A percentile compares a stretch with the other conserved stretches of the same genome.
These are phyloP conservation scores for Jaltomata sinuosa DNA, from an alignment of 257 asterid genomes.

Conservation along the genomic window DNA sequence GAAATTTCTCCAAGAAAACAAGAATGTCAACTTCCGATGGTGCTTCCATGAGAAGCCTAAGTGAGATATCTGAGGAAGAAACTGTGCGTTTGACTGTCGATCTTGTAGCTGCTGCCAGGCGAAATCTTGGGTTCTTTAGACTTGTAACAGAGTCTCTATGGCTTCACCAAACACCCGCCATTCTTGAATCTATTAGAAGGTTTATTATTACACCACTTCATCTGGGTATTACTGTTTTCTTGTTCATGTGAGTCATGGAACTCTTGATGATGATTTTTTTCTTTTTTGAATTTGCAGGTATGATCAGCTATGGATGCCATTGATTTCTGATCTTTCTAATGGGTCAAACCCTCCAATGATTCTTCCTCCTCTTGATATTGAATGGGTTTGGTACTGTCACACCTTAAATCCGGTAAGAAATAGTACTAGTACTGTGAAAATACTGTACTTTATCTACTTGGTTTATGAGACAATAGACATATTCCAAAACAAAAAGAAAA, in stretches of 20 bases:
- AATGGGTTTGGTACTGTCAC: slow-evolving; percentile 96
- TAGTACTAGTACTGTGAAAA: background rate
- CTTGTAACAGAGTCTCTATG: slow-evolving; percentile 53
- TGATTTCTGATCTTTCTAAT: slow-evolving; percentile 48
- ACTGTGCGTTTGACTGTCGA: slow-evolving; percentile 43
- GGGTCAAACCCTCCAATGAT: slow-evolving; percentile 63
- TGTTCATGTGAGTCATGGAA: background rate
- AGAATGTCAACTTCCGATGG: slow-evolving; percentile 46
- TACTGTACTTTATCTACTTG: background rate
- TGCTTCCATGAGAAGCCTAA: slow-evolving; percentile 39
- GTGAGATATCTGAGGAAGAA: slow-evolving; percentile 50
- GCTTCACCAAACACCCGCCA: slow-evolving; percentile 41
- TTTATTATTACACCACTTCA: background rate
- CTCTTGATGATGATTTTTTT: background rate
- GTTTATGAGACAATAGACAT: background rate
- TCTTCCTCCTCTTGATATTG: slow-evolving; percentile 91
- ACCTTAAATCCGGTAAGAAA: slow-evolving; percentile 58
- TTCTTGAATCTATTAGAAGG: slow-evolving; percentile 83
- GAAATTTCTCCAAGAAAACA: background rate
- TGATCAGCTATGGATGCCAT: slow-evolving; percentile 93
- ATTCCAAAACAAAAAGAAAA: background rate
- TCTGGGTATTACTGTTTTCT: background rate
- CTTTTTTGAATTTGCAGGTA: slow-evolving; percentile 33
- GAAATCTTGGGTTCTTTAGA: slow-evolving; percentile 54
- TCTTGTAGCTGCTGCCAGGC: slow-evolving; percentile 80